Evolutionary conservation across 208 protist species (phyloP).

Genomic region (Trypanosoma platydactyli): DNA sequence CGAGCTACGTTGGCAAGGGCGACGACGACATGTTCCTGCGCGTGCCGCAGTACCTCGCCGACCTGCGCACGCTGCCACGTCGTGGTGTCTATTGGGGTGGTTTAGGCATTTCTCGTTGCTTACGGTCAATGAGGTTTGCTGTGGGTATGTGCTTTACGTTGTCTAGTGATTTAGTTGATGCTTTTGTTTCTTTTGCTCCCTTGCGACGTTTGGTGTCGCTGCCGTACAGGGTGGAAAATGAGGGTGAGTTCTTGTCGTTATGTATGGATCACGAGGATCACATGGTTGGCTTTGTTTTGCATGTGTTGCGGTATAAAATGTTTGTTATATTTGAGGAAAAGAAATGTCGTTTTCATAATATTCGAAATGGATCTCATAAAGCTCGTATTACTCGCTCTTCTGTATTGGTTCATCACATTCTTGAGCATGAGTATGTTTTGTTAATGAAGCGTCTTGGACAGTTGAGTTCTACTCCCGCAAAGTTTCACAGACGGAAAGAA

Average conservation of each 20-base stretch:
- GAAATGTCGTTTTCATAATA: conserved; percentile 20
- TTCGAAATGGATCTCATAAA: not conserved
- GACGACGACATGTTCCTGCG: too few relatives aligned
- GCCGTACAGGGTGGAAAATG: too few relatives aligned
- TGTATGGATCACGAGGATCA: conserved; percentile 25
- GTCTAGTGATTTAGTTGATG: too few relatives aligned
- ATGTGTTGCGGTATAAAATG: not conserved
- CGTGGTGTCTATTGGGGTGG: too few relatives aligned
- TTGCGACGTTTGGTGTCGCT: too few relatives aligned
- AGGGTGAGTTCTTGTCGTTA: not conserved
- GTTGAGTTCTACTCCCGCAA: not conserved
- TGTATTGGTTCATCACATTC: conserved; percentile 18
- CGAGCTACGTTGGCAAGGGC: too few relatives aligned
- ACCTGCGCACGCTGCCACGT: too few relatives aligned
- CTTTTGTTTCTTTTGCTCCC: too few relatives aligned
- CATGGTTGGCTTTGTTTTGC: conserved; percentile 13
- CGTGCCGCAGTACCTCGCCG: too few relatives aligned
- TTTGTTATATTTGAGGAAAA: conserved; percentile 4
- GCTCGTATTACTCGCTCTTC: not conserved
- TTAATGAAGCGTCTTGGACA: conserved; percentile 11
- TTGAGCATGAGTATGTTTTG: conserved; percentile 14
- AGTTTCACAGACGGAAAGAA: not conserved
- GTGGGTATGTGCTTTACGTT: too few relatives aligned
- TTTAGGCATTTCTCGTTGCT: too few relatives aligned
- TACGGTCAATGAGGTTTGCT: too few relatives aligned